Base-by-base conservation (phyloP, 148 eudicot species). In the Rhododendron kiyosumense region DNA sequence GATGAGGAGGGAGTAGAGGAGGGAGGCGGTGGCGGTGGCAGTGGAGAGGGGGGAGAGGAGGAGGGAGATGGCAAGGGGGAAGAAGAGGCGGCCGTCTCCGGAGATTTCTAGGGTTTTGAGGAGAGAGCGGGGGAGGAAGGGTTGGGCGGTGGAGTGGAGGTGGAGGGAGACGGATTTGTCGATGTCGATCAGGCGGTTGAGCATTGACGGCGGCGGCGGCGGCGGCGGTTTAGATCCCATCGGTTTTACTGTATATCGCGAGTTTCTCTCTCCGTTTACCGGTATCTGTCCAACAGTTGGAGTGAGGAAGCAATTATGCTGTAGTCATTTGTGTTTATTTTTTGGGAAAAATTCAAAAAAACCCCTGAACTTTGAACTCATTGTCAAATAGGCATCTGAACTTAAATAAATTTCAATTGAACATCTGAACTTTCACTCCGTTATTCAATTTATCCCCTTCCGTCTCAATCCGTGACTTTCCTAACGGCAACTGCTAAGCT, bases 31-130 rank as follows among this genome's bases (percentile, higher is more conserved):
- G 87, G 81, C 77, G 88, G 83, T 8, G 87, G 82, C 75, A 86
- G 79, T 80, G 9, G 89, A 84, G 85, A 83, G 85, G 7, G 91
- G 92, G 41, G 90, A 91, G 52, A 91, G 89, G 81, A 94, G 83
- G 85, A 93, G 84, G 86, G 95, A 90, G 90, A 93, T 45, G 24
- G 89, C 41, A 46, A 96, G 2, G 1, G 98, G 98, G 90, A 96
- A 94, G 92, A 96, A 96, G 54, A 96, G 90, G 9, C 94, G 94
- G 61, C 98, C 98, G 49, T 93, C 98, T 88, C 98, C 98, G 89
- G 94, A 90, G 85, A 94, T 85, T 61, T 96, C 98, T 38, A 96
- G 94, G 87, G 90, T 79, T 88, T 92, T 93, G 57, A 96, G 94
- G 89, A 88, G 7, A 34, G 89, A 61, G 85, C 88, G 91, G 28